A percentile compares a stretch with the other conserved stretches of the same genome.
Conservation (phyloP, 108 stramenopile species). For the Cyclotella sp. region DNA sequence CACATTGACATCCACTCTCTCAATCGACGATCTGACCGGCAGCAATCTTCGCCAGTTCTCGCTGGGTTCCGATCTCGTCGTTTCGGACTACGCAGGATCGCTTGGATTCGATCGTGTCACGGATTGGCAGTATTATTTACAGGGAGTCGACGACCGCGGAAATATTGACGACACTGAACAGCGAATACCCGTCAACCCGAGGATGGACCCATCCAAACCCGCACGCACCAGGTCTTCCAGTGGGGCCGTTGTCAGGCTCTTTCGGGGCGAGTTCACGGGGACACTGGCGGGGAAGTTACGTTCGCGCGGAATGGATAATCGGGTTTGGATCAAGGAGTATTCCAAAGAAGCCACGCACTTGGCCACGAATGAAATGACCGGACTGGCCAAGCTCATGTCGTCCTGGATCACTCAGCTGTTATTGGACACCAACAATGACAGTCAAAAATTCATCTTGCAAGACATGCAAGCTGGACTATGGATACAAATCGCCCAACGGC, state of each 20-base stretch:
- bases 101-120: slow-evolving; percentile 73
- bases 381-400: slow-evolving; percentile 66
- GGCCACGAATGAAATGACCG: slow-evolving; percentile 56
- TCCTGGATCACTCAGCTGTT: slow-evolving; percentile 36
- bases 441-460: slow-evolving; percentile 12
- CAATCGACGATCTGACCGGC: slow-evolving; percentile 55
- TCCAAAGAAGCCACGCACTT: slow-evolving; percentile 61
- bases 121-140: slow-evolving; percentile 78
- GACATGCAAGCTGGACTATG: slow-evolving; percentile 61
- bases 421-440: slow-evolving; percentile 12
- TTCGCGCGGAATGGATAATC: slow-evolving; percentile 67
- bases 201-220: slow-evolving; percentile 74
- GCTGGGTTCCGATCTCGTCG: slow-evolving; percentile 67
- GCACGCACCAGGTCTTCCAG: slow-evolving; percentile 68
- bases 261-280: slow-evolving; percentile 76
- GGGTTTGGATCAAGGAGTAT: slow-evolving; percentile 83
- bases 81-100: slow-evolving; percentile 73
- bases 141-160: slow-evolving; percentile 48
- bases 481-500: slow-evolving; percentile 53
- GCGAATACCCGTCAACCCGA: slow-evolving; percentile 28
- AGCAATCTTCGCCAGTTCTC: slow-evolving; percentile 66
- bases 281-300: slow-evolving; percentile 51
- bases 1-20: not conserved
- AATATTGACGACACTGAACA: not conserved
- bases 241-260: slow-evolving; percentile 81